Percentiles rank a stretch among this genome's conserved stretches.
These are phyloP conservation scores for Trichoderma reesei DNA, from an alignment of 495 filamentous ascomycete species.

Conservation along the genomic window DNA sequence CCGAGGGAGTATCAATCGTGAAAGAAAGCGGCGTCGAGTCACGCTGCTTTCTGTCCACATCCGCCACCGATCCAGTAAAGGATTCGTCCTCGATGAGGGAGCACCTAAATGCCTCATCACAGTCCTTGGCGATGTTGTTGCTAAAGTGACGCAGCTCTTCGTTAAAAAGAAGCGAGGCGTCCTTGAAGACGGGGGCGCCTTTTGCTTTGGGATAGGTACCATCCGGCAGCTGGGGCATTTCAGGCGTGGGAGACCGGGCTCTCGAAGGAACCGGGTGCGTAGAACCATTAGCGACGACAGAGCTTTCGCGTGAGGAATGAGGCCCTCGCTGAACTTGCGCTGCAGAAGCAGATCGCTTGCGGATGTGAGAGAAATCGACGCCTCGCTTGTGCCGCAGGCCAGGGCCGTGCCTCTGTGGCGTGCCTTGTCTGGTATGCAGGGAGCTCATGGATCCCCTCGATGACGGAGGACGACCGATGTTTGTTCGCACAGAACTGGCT, in stretches of 20 bases:
- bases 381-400: slow-evolving; percentile 59
- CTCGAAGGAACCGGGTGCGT: neutral
- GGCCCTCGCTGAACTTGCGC: neutral
- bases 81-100: slow-evolving; percentile 39
- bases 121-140: slow-evolving; percentile 39
- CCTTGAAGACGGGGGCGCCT: slow-evolving; percentile 13
- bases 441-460: slow-evolving; percentile 48
- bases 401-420: slow-evolving; percentile 31
- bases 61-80: slow-evolving; percentile 5
- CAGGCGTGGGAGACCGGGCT: neutral
- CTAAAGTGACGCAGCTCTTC: slow-evolving; percentile 43
- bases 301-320: neutral
- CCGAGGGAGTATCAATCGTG: neutral
- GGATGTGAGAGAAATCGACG: slow-evolving; percentile 66
- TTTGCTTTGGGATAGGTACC: slow-evolving; percentile 6
- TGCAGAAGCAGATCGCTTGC: slow-evolving; percentile 14
- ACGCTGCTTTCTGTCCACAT: slow-evolving; percentile 13
- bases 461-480: slow-evolving; percentile 20
- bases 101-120: slow-evolving; percentile 71
- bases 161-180: slow-evolving; percentile 26
- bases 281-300: neutral
- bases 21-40: slow-evolving; percentile 21
- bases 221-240: slow-evolving; percentile 3
- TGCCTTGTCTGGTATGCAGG: slow-evolving; percentile 43
- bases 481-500: slow-evolving; percentile 16